Conservation (phyloP, 257 asterid genomes). For the Capsicum rhomboideum region DNA sequence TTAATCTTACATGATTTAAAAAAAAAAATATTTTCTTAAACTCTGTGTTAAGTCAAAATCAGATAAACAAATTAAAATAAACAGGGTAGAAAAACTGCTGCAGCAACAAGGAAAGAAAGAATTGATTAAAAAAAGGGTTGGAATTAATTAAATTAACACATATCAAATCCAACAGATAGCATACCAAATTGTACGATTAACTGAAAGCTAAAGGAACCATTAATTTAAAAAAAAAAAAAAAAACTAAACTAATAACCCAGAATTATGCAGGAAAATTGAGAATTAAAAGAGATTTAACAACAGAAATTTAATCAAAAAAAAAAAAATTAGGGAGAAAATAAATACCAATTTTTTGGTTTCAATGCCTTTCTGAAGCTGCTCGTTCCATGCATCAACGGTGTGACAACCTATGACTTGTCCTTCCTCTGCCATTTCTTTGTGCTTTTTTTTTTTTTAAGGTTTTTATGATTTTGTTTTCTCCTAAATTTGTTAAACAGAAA, state of each 20-base stretch:
- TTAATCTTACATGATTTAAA: too few relatives aligned
- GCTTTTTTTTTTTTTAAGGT: neutral
- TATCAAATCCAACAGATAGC: too few relatives aligned
- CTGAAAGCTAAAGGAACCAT: neutral
- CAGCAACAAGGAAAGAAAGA: too few relatives aligned
- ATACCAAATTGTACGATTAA: too few relatives aligned
- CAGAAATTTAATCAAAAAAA: neutral
- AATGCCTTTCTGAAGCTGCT: slow-evolving; percentile 38
- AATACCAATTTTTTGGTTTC: slow-evolving; percentile 36
- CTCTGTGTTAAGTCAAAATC: too few relatives aligned
- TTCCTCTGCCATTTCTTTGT: neutral
- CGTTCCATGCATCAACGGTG: slow-evolving; percentile 39
- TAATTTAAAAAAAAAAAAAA: neutral
- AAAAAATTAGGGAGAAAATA: neutral
- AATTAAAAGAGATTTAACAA: neutral
- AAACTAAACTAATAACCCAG: neutral
- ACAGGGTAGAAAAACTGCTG: too few relatives aligned
- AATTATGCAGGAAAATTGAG: neutral
- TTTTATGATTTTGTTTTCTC: too few relatives aligned
- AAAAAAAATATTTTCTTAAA: too few relatives aligned
- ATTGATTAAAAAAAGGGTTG: too few relatives aligned
- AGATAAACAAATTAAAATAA: too few relatives aligned
- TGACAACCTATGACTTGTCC: slow-evolving; percentile 56
- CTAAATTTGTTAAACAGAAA: too few relatives aligned
- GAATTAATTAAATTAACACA: too few relatives aligned